Base-by-base conservation (phyloP, 352 stramenopile genomes). In the Elongisporangium undulatum region DNA sequence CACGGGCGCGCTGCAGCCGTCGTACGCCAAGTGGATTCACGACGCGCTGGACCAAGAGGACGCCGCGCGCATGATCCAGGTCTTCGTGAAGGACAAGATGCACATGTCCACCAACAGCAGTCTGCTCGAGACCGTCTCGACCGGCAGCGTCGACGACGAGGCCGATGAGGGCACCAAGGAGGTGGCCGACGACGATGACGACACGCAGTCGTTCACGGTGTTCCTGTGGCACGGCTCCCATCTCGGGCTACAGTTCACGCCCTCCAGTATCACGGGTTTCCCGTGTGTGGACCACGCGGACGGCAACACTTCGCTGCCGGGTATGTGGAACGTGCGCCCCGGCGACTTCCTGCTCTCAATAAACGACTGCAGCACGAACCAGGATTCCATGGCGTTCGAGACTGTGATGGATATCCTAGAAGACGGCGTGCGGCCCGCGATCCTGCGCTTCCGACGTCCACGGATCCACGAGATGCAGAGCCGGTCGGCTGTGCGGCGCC, bases 341-440 rank as follows among this genome's bases (percentile, higher is more conserved):
- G 78, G 80, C 38, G 80, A 90, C 53, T 79, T 79, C 17, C 61
- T 90, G 22, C 71, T 90, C 48, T 68, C 78, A 0, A 74, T 90
- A 55, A 88, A 90, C 62, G 74, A 78, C 13, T 62, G 49, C 23
- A 88, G 67, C 61, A 75, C 74, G 8, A 71, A 76, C 34, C 58
- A 61, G 16, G 62, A 66, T 10, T 64, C 45, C 49, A 73, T 80
- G 63, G 56, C 74, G 7, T 82, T 87, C 55, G 62, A 85, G 1
- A 55, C 68, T 20, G 73, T 85, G 22, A 63, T 83, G 64, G 68
- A 81, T 45, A 84, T 90, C 50, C 54, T 90, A 23, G 68, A 86
- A 19, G 73, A 73, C 61, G 81, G 81, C 23, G 77, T 87, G 56
- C 75, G 81, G 13, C 81, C 81, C 1, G 78, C 78, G 4, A 68